A percentile compares a stretch with the other conserved stretches of the same genome.
Evolutionary conservation across 768 basidiomycete species (phyloP).

Genomic region (Dendrothele bispora): DNA sequence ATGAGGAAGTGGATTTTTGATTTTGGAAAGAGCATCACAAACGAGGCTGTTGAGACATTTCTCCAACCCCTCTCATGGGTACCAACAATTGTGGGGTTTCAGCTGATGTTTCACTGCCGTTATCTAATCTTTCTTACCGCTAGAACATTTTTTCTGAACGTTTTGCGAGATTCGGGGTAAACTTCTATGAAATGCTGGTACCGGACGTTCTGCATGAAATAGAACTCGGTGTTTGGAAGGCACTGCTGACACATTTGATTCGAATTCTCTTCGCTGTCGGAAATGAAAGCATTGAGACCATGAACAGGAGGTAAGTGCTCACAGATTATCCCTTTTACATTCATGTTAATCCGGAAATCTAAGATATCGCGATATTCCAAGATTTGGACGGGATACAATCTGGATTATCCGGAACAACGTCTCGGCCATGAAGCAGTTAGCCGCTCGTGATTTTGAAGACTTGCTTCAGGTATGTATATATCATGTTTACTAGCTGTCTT

Average conservation of each 20-base stretch:
- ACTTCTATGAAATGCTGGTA: constrained; percentile 24
- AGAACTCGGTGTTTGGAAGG: constrained; percentile 36
- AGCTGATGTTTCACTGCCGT: neutral
- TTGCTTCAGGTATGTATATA: constrained; percentile 18
- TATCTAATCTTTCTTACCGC: neutral
- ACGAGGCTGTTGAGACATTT: constrained; percentile 9
- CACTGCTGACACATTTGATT: constrained; percentile 30
- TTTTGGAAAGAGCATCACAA: neutral
- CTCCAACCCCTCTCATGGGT: constrained; percentile 15
- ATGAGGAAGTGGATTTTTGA: constrained; percentile 13
- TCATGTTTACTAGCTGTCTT: too few species aligned
- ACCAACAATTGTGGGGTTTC: constrained; percentile 5
- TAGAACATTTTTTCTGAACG: constrained; percentile 30
- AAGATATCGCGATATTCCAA: constrained; percentile 19
- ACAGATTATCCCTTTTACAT: neutral
- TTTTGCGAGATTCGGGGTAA: constrained; percentile 11
- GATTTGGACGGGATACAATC: constrained; percentile 24
- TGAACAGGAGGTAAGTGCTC: constrained; percentile 13
- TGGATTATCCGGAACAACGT: constrained; percentile 25
- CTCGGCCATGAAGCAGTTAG: constrained; percentile 26
- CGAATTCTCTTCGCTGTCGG: constrained; percentile 21
- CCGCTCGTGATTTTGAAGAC: constrained; percentile 35
- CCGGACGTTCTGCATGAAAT: constrained; percentile 35
- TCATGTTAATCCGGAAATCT: neutral
- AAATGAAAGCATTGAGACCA: constrained; percentile 9